Evolutionary conservation across 2,329 filamentous ascomycete genomes (phyloP), one percentile per base, ranked within the genome.

Genomic region (Neofusicoccum cordaticola): DNA sequence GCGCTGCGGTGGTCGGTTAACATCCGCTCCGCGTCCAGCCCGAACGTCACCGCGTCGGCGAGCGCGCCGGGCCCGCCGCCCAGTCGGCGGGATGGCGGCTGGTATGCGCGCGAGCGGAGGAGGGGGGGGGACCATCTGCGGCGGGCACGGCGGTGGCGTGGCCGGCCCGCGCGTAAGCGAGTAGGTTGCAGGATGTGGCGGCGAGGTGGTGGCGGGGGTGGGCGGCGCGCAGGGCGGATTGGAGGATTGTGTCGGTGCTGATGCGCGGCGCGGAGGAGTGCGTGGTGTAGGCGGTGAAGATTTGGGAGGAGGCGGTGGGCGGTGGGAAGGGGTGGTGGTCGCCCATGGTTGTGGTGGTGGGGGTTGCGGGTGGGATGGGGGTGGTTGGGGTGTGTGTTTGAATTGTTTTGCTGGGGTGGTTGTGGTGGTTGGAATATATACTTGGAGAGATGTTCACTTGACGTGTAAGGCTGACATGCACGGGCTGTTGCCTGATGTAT

Each of bases 141-240:
- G 81, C 74, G 2, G 79, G 75, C 2, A 76, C 78, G 11, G 74
- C 71, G 4, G 73, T 74, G 5, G 79, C 79, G 62, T 77, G 71
- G 64, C 80, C 80, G 7, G 80, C 76, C 5, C 37, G 9, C 13
- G 13, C 80, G 69, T 78, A 82, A 11, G 70, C 73, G 63, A 81
- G 71, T 35, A 82, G 77, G 66, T 79, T 72, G 68, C 74, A 72
- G 4, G 27, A 1, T 1, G 56, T 60, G 41, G 12, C 42, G 31
- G 56, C 17, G 56, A 60, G 27, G 45, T 58, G 65, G 41, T 62
- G 62, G 35, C 65, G 62, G 4, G 80, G 80, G 1, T 74, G 72
- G 41, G 81, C 71, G 42, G 78, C 75, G 53, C 79, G 79, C 9
- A 82, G 71, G n/a, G 79, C 75, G 65, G 80, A 76, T 53, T 79